Evolutionary conservation across 805 yeast species (phyloP).

Genomic region (Metschnikowia cerradonensis): DNA sequence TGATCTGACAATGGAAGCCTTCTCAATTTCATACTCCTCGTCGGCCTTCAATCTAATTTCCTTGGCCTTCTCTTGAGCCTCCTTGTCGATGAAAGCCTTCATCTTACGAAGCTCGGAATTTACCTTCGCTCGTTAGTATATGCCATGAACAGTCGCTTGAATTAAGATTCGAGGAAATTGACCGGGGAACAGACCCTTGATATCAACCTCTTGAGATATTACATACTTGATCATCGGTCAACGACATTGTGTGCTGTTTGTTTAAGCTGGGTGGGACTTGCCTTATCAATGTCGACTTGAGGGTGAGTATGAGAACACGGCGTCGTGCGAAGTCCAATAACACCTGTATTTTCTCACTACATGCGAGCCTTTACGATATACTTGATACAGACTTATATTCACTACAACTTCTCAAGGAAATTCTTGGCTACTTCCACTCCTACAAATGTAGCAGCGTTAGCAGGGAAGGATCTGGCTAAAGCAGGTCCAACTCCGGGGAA

Average conservation of each 20-base stretch:
- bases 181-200: not conserved
- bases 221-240: constrained; percentile 31
- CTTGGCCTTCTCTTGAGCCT: constrained; percentile 97
- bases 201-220: not conserved
- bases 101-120: constrained; percentile 93
- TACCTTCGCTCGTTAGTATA: constrained; percentile 47
- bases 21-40: constrained; percentile 97
- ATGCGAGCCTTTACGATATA: not conserved
- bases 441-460: constrained; percentile 97
- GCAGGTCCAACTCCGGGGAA: constrained; percentile 99
- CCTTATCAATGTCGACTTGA: constrained; percentile 22
- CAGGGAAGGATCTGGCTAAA: constrained; percentile 90
- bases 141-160: not conserved
- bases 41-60: constrained; percentile 95
- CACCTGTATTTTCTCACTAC: constrained; percentile 7
- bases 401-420: constrained; percentile 30
- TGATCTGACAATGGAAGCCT: constrained; percentile 88
- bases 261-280: constrained; percentile 4
- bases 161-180: not conserved
- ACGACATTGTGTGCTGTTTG: constrained; percentile 21
- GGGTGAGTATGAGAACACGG: constrained; percentile 16
- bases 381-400: not conserved
- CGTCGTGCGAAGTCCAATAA: constrained; percentile 13
- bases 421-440: constrained; percentile 83
- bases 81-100: constrained; percentile 98